Evolutionary conservation across 2,329 filamentous ascomycete species (phyloP), one percentile per base, ranked within the genome.

Genomic region (Fusarium coffeatum): DNA sequence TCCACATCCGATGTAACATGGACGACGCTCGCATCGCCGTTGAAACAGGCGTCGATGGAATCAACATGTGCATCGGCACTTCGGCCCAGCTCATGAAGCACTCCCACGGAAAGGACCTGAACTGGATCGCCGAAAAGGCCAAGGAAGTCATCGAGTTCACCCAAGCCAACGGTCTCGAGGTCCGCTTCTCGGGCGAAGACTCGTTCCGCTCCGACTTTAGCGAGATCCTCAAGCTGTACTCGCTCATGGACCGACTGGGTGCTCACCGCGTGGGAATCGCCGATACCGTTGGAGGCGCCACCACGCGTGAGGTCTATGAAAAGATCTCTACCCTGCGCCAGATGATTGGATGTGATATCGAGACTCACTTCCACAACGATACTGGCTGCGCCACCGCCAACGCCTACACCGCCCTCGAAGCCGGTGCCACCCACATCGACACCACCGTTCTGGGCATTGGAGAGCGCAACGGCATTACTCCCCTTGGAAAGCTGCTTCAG

Each of bases 361-460:
- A 69, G 41, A 72, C 64, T 28, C 69, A 72, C 45, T 74, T 70
- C 88, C 94, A 97, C 87, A 93, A 97, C 80, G 94, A 97, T 78
- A 97, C 94, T 60, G 93, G 93, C 68, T 97, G 94, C 79, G 92
- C 92, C 59, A 92, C 95, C 78, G 93, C 93, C 61, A 97, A 97
- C 77, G 93, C 93, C 45, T 94, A 91, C 83, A 93, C 90, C 77
- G 94, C 94, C 48, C 86, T 97, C 6, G 94, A 97, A 83, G 94
- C 93, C 66, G 94, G 94, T 79, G 94, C 94, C 30, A 93, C 91
- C 18, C 91, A 93, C 79, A 87, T 92, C 59, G 90, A 97, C 79
- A 97, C 93, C 64, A 93, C 90, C 3, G 93, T 97, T 40, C 88
- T 97, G 54, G 65, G 66, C 3, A 66, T 69, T 22, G 66, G 66